These are phyloP conservation scores for Zoysia pacifica DNA, from an alignment of 176 grass and related monocot species.

Conservation along the genomic window DNA sequence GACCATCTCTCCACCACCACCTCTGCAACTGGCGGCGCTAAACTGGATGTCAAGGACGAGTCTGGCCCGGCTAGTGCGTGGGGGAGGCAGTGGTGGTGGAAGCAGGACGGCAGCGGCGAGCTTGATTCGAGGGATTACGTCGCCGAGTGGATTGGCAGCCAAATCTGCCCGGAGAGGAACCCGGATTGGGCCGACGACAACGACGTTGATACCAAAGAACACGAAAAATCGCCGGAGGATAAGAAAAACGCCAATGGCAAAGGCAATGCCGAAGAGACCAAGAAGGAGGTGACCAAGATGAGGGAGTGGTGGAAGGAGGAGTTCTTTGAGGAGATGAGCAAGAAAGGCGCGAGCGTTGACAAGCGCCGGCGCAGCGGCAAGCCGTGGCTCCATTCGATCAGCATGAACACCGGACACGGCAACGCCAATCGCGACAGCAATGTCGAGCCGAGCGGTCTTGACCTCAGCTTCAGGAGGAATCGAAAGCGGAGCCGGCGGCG, in stretches of 20 bases:
- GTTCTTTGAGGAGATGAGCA: slow-evolving; percentile 39
- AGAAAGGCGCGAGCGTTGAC: slow-evolving; percentile 17
- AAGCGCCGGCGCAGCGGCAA: slow-evolving; percentile 12
- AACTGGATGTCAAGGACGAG: background rate
- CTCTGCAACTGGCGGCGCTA: background rate
- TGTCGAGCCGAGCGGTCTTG: background rate
- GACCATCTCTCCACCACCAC: slow-evolving; percentile 27
- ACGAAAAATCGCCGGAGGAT: slow-evolving; percentile 2
- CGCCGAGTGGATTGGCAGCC: slow-evolving; percentile 38
- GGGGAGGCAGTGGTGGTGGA: slow-evolving; percentile 38
- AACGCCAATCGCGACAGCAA: background rate
- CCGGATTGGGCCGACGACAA: slow-evolving; percentile 26
- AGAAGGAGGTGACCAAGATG: slow-evolving; percentile 2
- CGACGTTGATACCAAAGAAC: background rate
- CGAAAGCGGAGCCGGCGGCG: slow-evolving; percentile 23
- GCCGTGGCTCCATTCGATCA: slow-evolving; percentile 31
- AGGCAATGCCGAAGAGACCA: background rate
- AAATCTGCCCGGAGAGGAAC: slow-evolving; percentile 34
- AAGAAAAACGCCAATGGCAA: slow-evolving; percentile 10
- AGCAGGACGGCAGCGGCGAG: slow-evolving; percentile 36
- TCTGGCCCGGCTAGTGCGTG: slow-evolving; percentile 11
- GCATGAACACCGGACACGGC: slow-evolving; percentile 21
- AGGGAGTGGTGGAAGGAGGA: slow-evolving; percentile 39
- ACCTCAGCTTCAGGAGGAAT: slow-evolving; percentile 16
- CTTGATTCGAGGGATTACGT: slow-evolving; percentile 34